Base-by-base conservation (phyloP, 306 rosid species). In the Vicia faba region DNA sequence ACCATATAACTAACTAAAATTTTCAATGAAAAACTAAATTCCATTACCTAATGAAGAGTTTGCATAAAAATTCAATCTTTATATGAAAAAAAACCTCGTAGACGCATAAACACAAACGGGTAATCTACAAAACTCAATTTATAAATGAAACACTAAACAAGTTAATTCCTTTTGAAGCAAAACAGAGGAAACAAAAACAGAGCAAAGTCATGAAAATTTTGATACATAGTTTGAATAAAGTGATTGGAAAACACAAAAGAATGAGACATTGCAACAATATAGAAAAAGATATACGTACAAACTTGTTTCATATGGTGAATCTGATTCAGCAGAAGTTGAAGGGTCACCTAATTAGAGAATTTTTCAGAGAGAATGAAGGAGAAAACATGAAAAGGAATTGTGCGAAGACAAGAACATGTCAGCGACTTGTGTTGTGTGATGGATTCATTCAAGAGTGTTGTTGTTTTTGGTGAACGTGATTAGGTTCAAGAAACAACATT, bases 391-490 rank as follows among this genome's bases (percentile, higher is more conserved):
- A 74, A 25, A 25, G 28, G 28, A 31, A 8, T 13, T 7, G 3
- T 15, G 64, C 15, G 74, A 29, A 60, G 96, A 89, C 84, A 93
- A 84, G 74, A 86, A 89, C 98, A 66, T 84, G 85, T 69, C 79
- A 92, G 91, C 96, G 82, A 86, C 85, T 75, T 31, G 74, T 79
- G 77, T 31, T 54, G 9, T 54, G 48, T 5, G 70, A 38, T 28
- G 8, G 53, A 60, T 43, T n/a, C 43, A 11, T 58, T 19, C 20
- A 71, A 8, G 76, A 71, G 73, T 68, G 78, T 43, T 69, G 66
- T 64, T 36, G 55, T 48, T 25, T 18, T 33, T 33, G 38, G 38
- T 33, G 38, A 33, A 33, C 7, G 28, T 33, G 38, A 33, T 33
- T 33, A 6, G 38, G 38, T 33, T 33, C 38, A 33, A 33, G 38